Evolutionary conservation across 2,329 filamentous ascomycete species (phyloP), one percentile per base, ranked within the genome.

Genomic region (Talaromyces sp.): DNA sequence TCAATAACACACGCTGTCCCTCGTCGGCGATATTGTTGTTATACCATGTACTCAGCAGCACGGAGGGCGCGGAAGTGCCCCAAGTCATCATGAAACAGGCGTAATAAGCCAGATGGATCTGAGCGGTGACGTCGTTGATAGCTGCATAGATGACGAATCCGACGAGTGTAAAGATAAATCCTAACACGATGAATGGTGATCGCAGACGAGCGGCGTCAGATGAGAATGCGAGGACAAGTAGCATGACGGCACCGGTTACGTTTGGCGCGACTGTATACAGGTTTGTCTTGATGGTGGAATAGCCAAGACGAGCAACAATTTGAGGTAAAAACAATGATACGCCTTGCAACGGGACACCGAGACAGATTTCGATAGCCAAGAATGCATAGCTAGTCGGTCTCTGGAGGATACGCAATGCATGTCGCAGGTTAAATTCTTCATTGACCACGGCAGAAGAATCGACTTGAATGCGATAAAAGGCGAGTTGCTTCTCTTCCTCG

Each of bases 1-100:
- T 93, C 14, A 92, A 80, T 0, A 88, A 82, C 6, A 92, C 83
- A 56, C 90, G 87, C 43, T 87, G 86, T 65, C 89, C 88, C 76
- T 93, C 91, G 71, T 93, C 85, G 0, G 90, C 90, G 64, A 92
- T 85, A 73, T 94, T 94, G 81, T 93, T 93, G 79, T 91, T 93
- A 78, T 92, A 93, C 88, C 88, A 89, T 64, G 86, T 81, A 69
- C 87, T 79, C 9, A 78, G 80, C 13, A 93, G 81, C 9, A 93
- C 90, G 0, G 87, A 90, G 0, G 91, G 90, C 0, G 90, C 90
- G 0, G 87, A 89, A 0, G 89, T 92, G 16, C 90, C 90, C 87
- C 89, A 92, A 11, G 87, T 90, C 89, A 93, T 92, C 88, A 93
- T 90, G 75, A 93, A 93, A 63, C 85, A 88, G 5, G 90, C 89